Conservation (phyloP, 768 basidiomycete species). For the Kockovaella imperatae region DNA sequence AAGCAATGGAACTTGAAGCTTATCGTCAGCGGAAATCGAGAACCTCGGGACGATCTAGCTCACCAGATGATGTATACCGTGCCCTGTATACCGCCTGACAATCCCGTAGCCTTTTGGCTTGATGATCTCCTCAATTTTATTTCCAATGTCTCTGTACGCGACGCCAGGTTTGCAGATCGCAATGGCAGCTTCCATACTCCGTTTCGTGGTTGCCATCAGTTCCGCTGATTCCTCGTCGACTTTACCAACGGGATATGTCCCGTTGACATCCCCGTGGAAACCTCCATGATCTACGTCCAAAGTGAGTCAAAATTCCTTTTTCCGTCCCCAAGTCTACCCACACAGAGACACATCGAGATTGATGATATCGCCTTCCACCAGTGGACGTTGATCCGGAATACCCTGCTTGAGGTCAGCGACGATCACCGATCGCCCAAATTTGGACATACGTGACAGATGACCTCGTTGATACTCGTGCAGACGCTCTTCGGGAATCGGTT, state of each 20-base stretch:
- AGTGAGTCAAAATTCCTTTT: neutral
- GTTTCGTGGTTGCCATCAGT: constrained; percentile 72
- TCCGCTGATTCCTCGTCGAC: constrained; percentile 66
- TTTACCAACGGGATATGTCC: constrained; percentile 64
- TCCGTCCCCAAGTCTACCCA: constrained; percentile 11
- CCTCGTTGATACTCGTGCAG: constrained; percentile 93
- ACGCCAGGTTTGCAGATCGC: constrained; percentile 88
- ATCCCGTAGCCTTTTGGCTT: constrained; percentile 77
- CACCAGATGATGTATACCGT: constrained; percentile 66
- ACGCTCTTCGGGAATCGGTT: constrained; percentile 86
- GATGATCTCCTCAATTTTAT: constrained; percentile 65
- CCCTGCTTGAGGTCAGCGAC: constrained; percentile 49
- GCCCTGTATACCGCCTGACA: constrained; percentile 84
- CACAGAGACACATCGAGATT: constrained; percentile 60
- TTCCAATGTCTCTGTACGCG: constrained; percentile 50
- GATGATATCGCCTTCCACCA: constrained; percentile 84
- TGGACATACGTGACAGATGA: constrained; percentile 66
- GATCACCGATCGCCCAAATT: neutral
- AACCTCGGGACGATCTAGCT: neutral
- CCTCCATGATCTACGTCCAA: constrained; percentile 49
- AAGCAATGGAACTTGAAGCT: constrained; percentile 60
- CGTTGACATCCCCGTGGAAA: constrained; percentile 87
- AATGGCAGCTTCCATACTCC: constrained; percentile 81
- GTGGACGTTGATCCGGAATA: constrained; percentile 64
- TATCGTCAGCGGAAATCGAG: neutral